Evolutionary conservation across 2,329 filamentous ascomycete genomes (phyloP).

Genomic region (Fusarium globosum): DNA sequence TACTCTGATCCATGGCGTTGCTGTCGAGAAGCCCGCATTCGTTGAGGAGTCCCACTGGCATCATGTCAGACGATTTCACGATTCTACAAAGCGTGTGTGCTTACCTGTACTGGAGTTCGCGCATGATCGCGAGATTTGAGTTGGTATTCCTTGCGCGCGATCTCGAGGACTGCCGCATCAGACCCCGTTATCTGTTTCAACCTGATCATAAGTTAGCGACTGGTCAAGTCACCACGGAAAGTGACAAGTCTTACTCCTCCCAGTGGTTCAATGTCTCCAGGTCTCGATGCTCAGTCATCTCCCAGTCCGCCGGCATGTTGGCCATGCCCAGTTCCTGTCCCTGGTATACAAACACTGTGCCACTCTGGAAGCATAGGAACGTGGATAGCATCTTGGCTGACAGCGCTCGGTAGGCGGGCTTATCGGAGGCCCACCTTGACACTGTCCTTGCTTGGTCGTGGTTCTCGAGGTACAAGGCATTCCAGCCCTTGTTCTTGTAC

Average conservation of each 20-base stretch:
- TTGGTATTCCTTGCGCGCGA: conserved; percentile 28
- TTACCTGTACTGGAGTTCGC: conserved; percentile 30
- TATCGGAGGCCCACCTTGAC: conserved; percentile 56
- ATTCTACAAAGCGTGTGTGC: accelerated
- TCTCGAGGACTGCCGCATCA: neutral
- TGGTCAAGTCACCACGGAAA: neutral
- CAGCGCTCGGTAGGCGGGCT: conserved; percentile 37
- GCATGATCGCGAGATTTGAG: conserved; percentile 33
- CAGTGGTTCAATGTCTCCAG: conserved; percentile 33
- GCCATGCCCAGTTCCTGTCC: conserved; percentile 71
- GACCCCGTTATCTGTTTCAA: conserved; percentile 4
- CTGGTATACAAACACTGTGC: conserved; percentile 69
- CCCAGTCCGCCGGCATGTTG: conserved; percentile 62
- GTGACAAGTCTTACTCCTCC: conserved; percentile 10
- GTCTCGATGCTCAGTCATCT: conserved; percentile 56
- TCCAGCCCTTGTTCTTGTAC: conserved; percentile 62
- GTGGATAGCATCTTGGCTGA: conserved; percentile 66
- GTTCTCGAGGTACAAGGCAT: conserved; percentile 71
- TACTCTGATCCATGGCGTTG: conserved; percentile 31
- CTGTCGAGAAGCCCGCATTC: conserved; percentile 29
- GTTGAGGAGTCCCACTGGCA: conserved; percentile 21
- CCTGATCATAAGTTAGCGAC: neutral
- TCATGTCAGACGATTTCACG: neutral
- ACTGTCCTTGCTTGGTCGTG: conserved; percentile 70
- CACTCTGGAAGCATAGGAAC: conserved; percentile 50